These are phyloP conservation scores for Exophiala lecanii-corni DNA, from an alignment of 2,329 filamentous ascomycete genomes.

Conservation along the genomic window DNA sequence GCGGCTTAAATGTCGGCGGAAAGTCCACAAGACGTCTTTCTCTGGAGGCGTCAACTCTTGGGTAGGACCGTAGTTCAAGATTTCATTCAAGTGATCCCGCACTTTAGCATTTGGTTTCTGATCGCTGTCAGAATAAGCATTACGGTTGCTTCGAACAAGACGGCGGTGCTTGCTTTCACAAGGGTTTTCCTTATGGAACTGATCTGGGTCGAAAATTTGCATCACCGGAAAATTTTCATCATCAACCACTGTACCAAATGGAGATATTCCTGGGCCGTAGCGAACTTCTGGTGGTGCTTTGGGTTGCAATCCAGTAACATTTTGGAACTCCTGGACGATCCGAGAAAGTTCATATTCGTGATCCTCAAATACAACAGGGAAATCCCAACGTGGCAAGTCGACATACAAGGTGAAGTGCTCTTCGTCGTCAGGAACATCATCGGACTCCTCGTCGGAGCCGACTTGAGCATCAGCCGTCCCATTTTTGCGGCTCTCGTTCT, in stretches of 20 bases:
- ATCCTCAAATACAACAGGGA: slow-evolving; percentile 91
- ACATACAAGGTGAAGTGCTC: slow-evolving; percentile 78
- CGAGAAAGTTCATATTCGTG: slow-evolving; percentile 85
- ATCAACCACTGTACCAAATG: slow-evolving; percentile 49
- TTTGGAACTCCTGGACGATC: slow-evolving; percentile 67
- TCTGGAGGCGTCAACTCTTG: slow-evolving; percentile 84
- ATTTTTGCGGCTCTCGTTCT: slow-evolving; percentile 17
- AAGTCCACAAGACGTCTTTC: slow-evolving; percentile 96
- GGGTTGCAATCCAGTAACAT: slow-evolving; percentile 63
- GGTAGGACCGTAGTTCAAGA: slow-evolving; percentile 89
- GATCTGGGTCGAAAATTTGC: slow-evolving; percentile 87
- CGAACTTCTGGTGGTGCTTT: slow-evolving; percentile 85
- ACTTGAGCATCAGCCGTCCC: slow-evolving; percentile 40
- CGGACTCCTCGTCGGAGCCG: slow-evolving; percentile 30
- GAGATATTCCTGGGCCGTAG: slow-evolving; percentile 83
- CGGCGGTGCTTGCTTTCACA: slow-evolving; percentile 92
- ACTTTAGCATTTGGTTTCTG: slow-evolving; percentile 94
- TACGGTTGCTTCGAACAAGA: slow-evolving; percentile 84
- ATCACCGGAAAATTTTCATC: slow-evolving; percentile 58
- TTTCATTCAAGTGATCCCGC: slow-evolving; percentile 83
- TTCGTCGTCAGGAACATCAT: slow-evolving; percentile 46
- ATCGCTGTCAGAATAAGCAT: slow-evolving; percentile 91
- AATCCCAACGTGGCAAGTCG: slow-evolving; percentile 91
- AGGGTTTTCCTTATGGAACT: slow-evolving; percentile 83
- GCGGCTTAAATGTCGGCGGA: slow-evolving; percentile 85